These are phyloP conservation scores for Boeremia exigua DNA, from an alignment of 2,329 filamentous ascomycete genomes.

Conservation along the genomic window DNA sequence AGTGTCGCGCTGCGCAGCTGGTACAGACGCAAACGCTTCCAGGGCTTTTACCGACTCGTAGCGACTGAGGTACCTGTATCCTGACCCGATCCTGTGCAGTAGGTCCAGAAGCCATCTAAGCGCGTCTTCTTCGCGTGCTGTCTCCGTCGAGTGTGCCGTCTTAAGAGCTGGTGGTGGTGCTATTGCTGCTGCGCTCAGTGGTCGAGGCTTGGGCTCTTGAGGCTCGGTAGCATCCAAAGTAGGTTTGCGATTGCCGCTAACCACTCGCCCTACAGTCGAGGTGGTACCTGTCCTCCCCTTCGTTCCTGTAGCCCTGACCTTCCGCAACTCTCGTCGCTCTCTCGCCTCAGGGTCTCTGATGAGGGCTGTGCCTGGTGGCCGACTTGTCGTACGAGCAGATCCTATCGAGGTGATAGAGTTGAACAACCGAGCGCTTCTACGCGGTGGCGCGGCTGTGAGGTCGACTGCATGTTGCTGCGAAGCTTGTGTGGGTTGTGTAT, in stretches of 20 bases:
- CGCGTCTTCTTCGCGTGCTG: conserved; percentile 73
- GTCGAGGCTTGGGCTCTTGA: conserved; percentile 65
- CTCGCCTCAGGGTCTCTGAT: conserved; percentile 61
- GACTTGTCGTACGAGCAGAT: conserved; percentile 67
- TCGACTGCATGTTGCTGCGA: conserved; percentile 38
- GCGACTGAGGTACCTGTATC: conserved; percentile 77
- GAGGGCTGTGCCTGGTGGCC: conserved; percentile 65
- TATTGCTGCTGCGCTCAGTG: conserved; percentile 42
- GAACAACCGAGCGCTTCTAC: conserved; percentile 54
- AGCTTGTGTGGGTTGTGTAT: conserved; percentile 37
- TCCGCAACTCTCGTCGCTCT: conserved; percentile 78
- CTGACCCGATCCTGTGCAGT: conserved; percentile 79
- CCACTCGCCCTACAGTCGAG: conserved; percentile 80
- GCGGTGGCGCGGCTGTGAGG: conserved; percentile 51
- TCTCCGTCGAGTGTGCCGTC: conserved; percentile 59
- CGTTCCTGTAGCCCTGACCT: conserved; percentile 76
- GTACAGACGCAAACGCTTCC: conserved; percentile 73
- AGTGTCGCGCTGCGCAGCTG: conserved; percentile 79
- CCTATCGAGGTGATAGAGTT: conserved; percentile 61
- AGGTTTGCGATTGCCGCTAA: conserved; percentile 88
- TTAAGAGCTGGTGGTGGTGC: conserved; percentile 37
- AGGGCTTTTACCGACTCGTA: conserved; percentile 82
- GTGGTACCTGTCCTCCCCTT: conserved; percentile 68
- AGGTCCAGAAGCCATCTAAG: conserved; percentile 79
- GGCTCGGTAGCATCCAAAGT: conserved; percentile 69